A percentile compares a stretch with the other conserved stretches of the same genome.
Conservation (phyloP, 495 filamentous ascomycete species). For the Amphirosellinia nigrospora region DNA sequence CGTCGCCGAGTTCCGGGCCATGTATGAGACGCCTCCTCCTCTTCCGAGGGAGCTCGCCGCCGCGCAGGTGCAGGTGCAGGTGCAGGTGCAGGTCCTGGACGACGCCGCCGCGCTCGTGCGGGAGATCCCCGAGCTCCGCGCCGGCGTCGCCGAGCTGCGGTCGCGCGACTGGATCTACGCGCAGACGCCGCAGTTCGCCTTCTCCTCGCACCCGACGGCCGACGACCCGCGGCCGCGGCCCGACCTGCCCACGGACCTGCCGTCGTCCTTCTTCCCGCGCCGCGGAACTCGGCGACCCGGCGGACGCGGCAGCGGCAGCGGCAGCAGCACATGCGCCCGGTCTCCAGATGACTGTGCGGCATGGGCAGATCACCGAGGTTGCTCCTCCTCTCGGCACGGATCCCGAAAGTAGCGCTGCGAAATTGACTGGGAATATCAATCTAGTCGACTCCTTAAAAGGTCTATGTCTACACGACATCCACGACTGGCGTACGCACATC, state of each 20-base stretch:
- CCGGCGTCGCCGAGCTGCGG: conserved; percentile 42
- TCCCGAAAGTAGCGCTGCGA: not conserved
- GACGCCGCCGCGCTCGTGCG: not conserved
- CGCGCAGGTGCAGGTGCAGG: too few relatives aligned
- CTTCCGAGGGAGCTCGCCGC: too few relatives aligned
- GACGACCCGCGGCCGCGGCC: conserved; percentile 62
- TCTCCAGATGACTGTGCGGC: conserved; percentile 42
- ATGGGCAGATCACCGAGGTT: conserved; percentile 47
- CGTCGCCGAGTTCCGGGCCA: conserved; percentile 54
- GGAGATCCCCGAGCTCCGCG: conserved; percentile 19
- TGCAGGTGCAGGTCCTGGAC: too few relatives aligned
- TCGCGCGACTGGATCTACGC: conserved; percentile 78
- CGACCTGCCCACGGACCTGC: conserved; percentile 44
- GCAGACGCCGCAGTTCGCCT: conserved; percentile 85
- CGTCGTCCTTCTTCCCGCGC: conserved; percentile 33
- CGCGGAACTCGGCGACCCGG: not conserved
- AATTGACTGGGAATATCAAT: conserved; percentile 18
- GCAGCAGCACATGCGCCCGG: not conserved
- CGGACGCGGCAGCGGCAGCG: not conserved
- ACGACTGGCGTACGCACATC: conserved; percentile 44
- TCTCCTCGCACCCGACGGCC: conserved; percentile 59
- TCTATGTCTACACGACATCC: conserved; percentile 47
- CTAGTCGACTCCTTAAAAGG: conserved; percentile 33
- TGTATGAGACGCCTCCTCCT: too few relatives aligned
- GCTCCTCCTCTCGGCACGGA: not conserved